phyloP scores from a whole-genome alignment of 768 basidiomycete genomes.

The Roridomyces roridus region DNA sequence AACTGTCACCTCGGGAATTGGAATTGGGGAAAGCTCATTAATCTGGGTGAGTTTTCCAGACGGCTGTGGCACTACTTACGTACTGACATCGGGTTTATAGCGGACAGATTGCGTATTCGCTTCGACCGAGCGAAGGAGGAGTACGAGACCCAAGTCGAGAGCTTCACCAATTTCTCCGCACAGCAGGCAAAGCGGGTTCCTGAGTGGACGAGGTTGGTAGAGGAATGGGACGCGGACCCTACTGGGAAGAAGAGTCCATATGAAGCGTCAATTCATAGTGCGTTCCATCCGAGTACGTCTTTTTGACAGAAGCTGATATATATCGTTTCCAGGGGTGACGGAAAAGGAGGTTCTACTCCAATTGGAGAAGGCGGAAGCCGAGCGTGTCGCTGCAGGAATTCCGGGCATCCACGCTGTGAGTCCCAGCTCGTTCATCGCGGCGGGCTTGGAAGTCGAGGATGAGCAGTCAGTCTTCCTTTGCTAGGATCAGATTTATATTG shows the following conservation, averaged over 20 bases:
- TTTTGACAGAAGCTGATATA: no score
- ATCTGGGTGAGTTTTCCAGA: conserved; percentile 25
- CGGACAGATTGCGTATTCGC: not conserved
- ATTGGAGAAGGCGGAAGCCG: conserved; percentile 3
- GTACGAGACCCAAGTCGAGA: not conserved
- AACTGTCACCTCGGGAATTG: conserved; percentile 33
- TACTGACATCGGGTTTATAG: not conserved
- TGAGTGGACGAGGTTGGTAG: not conserved
- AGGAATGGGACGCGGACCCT: not conserved
- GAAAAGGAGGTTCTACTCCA: conserved; percentile 3
- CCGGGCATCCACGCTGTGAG: conserved; percentile 1
- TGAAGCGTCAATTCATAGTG: not conserved
- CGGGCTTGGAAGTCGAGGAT: conserved; percentile 5
- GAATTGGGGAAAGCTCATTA: conserved; percentile 34
- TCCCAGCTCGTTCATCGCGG: conserved; percentile 4
- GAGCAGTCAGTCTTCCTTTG: conserved; percentile 5
- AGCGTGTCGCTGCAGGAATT: not conserved
- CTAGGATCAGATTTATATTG: not conserved
- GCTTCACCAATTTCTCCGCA: not conserved
- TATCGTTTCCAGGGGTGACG: not conserved
- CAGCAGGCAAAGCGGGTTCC: not conserved
- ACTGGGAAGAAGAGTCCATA: not conserved
- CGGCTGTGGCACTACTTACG: not conserved
- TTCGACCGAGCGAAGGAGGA: not conserved
- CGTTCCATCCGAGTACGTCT: not conserved